Evolutionary conservation across 2,329 filamentous ascomycete species (phyloP).

Genomic region (Metarhizium sp.): DNA sequence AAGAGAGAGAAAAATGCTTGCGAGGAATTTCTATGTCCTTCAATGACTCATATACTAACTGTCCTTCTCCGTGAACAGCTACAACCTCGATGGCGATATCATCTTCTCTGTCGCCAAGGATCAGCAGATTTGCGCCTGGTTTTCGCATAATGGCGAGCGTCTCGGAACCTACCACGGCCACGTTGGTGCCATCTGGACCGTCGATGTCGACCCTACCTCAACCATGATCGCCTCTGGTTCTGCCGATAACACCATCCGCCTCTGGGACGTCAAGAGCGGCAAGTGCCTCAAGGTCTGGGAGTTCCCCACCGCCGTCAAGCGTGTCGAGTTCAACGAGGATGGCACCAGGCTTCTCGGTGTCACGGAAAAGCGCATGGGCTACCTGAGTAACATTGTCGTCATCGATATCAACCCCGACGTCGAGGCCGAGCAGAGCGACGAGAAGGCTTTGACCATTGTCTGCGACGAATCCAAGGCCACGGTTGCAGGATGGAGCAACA

Average conservation of each 20-base stretch:
- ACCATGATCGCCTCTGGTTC: conserved; percentile 90
- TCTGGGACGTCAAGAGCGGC: conserved; percentile 94
- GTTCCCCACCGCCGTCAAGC: conserved; percentile 92
- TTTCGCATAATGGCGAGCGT: conserved; percentile 93
- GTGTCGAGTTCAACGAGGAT: conserved; percentile 95
- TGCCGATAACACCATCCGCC: conserved; percentile 94
- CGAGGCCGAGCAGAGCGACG: conserved; percentile 73
- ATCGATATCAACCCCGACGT: conserved; percentile 81
- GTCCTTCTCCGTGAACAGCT: conserved; percentile 37
- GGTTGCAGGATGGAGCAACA: conserved; percentile 91
- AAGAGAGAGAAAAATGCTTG: not conserved
- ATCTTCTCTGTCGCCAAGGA: conserved; percentile 95
- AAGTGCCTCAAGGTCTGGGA: conserved; percentile 96
- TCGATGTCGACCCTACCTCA: conserved; percentile 89
- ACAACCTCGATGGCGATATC: conserved; percentile 90
- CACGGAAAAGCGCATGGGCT: conserved; percentile 97
- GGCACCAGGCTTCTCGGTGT: conserved; percentile 84
- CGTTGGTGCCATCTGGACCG: conserved; percentile 96
- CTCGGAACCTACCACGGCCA: conserved; percentile 95
- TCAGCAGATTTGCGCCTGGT: conserved; percentile 96
- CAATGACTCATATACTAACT: not conserved
- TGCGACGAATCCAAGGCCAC: conserved; percentile 96
- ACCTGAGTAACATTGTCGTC: conserved; percentile 87
- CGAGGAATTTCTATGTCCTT: not conserved
- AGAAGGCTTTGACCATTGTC: conserved; percentile 77